Conservation (phyloP, 805 yeast genomes). For the Yarrowia sp. region DNA sequence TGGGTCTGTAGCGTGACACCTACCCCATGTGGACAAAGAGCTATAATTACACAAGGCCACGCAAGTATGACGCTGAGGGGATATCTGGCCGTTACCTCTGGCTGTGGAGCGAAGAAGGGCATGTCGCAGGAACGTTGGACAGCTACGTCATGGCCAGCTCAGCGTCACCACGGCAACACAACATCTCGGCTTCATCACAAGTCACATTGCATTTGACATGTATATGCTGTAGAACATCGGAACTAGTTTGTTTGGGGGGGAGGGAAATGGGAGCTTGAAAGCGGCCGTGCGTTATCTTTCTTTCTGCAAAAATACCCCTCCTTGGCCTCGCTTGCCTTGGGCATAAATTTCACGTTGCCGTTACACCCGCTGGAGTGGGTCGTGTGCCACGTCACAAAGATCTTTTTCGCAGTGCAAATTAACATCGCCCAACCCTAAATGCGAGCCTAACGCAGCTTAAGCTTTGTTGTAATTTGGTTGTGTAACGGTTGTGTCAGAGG, state of each 20-base stretch:
- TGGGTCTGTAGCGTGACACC: slow-evolving; percentile 2
- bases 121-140: too few relatives aligned
- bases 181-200: too few relatives aligned
- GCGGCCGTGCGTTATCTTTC: not conserved
- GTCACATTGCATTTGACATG: slow-evolving; percentile 18
- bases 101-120: not conserved
- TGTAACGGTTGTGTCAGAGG: not conserved
- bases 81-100: not conserved
- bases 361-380: slow-evolving; percentile 17
- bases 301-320: not conserved
- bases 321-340: too few relatives aligned
- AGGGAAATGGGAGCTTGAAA: not conserved
- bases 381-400: slow-evolving; percentile 36
- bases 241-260: not conserved
- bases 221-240: slow-evolving; percentile 16
- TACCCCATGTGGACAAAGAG: slow-evolving; percentile 26
- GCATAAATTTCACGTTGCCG: slow-evolving; percentile 8
- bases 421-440: slow-evolving; percentile 8
- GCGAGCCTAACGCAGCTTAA: not conserved
- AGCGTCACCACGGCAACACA: too few relatives aligned
- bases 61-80: not conserved
- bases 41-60: not conserved
- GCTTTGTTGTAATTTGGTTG: not conserved
- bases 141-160: too few relatives aligned
- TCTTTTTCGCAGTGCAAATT: not conserved